These are phyloP conservation scores for Calendula officinalis DNA, from an alignment of 129 eudicot species.

Conservation along the genomic window DNA sequence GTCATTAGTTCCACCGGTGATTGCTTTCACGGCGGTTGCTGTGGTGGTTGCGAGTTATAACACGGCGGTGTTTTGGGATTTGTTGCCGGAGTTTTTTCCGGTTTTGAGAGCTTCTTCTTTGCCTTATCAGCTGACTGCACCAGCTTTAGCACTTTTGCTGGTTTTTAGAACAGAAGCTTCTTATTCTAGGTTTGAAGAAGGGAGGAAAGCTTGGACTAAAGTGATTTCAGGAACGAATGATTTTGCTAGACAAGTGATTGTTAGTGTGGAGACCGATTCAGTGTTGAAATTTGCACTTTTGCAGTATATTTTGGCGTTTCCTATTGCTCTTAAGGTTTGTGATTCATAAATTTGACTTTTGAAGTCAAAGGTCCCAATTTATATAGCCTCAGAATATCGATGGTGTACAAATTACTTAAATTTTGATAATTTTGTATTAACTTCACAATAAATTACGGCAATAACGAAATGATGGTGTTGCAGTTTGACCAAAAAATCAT, in stretches of 20 bases:
- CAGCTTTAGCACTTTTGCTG: constrained; percentile 92
- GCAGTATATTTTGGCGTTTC: constrained; percentile 88
- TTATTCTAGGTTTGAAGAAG: constrained; percentile 92
- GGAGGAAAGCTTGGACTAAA: constrained; percentile 93
- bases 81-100: constrained; percentile 85
- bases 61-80: constrained; percentile 61
- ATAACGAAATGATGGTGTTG: neutral
- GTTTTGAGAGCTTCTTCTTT: constrained; percentile 75
- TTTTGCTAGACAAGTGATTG: constrained; percentile 83
- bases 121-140: constrained; percentile 96
- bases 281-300: constrained; percentile 65
- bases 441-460: neutral
- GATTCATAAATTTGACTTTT: neutral
- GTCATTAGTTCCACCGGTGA: constrained; percentile 85
- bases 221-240: constrained; percentile 78
- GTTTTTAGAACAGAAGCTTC: constrained; percentile 98
- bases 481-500: neutral
- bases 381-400: neutral
- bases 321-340: constrained; percentile 88
- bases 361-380: constrained; percentile 2
- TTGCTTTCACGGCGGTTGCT: constrained; percentile 77
- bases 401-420: neutral
- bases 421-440: neutral
- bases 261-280: constrained; percentile 56
- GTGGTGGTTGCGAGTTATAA: constrained; percentile 69